A percentile compares a stretch with the other conserved stretches of the same genome.
Evolutionary conservation across 192 early-diverging fungal species (phyloP).

Genomic region (Backusella psychrophila): DNA sequence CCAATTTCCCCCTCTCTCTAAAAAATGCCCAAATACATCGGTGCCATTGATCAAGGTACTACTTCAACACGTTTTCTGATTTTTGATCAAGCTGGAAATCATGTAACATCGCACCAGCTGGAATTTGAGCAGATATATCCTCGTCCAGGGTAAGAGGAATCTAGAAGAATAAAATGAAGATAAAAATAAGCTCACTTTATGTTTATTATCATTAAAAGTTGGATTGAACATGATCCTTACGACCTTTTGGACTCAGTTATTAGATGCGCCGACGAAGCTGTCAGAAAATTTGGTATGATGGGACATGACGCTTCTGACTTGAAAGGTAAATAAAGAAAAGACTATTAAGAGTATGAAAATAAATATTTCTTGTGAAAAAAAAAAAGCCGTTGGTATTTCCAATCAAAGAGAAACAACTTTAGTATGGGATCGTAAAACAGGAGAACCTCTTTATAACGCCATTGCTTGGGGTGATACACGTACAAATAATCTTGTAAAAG

Average conservation of each 20-base stretch:
- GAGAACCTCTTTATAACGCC: slow-evolving; percentile 81
- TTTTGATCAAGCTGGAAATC: slow-evolving; percentile 72
- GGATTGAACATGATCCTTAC: slow-evolving; percentile 88
- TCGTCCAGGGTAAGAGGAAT: slow-evolving; percentile 66
- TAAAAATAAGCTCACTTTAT: background rate
- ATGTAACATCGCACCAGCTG: slow-evolving; percentile 72
- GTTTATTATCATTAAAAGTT: slow-evolving; percentile 42
- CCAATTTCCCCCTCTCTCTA: background rate
- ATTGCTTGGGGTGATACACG: slow-evolving; percentile 93
- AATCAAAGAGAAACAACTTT: slow-evolving; percentile 95
- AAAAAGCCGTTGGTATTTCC: slow-evolving; percentile 80
- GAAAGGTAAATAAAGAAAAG: slow-evolving; percentile 22
- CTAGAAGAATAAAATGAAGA: background rate
- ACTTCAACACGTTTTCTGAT: slow-evolving; percentile 89
- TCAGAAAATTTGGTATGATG: slow-evolving; percentile 62
- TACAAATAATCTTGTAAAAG: slow-evolving; percentile 71
- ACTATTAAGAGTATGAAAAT: background rate
- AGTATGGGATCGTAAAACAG: slow-evolving; percentile 83
- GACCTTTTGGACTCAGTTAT: slow-evolving; percentile 72
- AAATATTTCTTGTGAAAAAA: background rate
- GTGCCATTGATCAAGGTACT: slow-evolving; percentile 94
- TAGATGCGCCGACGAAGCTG: slow-evolving; percentile 68
- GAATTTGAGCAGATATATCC: slow-evolving; percentile 83
- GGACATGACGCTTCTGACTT: slow-evolving; percentile 54
- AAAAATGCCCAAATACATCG: slow-evolving; percentile 52